A percentile compares a stretch with the other conserved stretches of the same genome.
Evolutionary conservation across 1,139 yeast genomes (phyloP).

Genomic region (Magnusiomyces ingens): DNA sequence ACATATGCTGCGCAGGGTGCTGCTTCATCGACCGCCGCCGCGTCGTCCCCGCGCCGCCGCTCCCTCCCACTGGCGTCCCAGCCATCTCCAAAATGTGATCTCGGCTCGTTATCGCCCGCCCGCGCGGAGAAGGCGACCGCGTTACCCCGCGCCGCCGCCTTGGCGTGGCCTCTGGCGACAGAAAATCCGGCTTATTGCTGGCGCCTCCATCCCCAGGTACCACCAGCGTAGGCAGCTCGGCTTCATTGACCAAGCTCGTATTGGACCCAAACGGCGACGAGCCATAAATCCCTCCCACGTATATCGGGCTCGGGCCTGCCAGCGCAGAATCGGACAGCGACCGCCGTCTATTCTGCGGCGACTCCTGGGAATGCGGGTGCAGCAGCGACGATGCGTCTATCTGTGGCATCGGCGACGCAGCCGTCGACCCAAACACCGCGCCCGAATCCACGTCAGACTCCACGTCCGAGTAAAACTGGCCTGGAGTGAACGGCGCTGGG

Average conservation of each 20-base stretch:
- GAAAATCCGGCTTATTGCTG: not conserved
- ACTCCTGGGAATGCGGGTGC: too few relatives aligned
- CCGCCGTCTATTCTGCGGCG: slow-evolving; percentile 16
- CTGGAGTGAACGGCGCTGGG: slow-evolving; percentile 6
- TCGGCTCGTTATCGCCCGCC: not conserved
- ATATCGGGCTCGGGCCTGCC: slow-evolving; percentile 7
- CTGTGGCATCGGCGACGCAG: too few relatives aligned
- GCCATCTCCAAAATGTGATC: not conserved
- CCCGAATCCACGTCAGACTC: slow-evolving; percentile 6
- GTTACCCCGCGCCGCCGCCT: not conserved
- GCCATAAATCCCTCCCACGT: slow-evolving; percentile 1
- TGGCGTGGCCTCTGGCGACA: not conserved
- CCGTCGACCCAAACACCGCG: too few relatives aligned
- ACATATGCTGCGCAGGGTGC: not conserved
- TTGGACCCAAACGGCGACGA: not conserved
- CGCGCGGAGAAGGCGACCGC: not conserved
- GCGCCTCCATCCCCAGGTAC: not conserved
- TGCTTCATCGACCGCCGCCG: not conserved
- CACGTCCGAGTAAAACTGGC: slow-evolving; percentile 7
- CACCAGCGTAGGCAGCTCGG: not conserved
- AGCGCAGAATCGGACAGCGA: slow-evolving; percentile 24
- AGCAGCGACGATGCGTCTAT: too few relatives aligned
- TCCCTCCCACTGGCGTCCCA: not conserved
- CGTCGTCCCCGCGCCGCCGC: not conserved
- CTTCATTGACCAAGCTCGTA: too few relatives aligned